phyloP scores from a whole-genome alignment of 345 rosid species.

The Bretschneidera sinensis region DNA sequence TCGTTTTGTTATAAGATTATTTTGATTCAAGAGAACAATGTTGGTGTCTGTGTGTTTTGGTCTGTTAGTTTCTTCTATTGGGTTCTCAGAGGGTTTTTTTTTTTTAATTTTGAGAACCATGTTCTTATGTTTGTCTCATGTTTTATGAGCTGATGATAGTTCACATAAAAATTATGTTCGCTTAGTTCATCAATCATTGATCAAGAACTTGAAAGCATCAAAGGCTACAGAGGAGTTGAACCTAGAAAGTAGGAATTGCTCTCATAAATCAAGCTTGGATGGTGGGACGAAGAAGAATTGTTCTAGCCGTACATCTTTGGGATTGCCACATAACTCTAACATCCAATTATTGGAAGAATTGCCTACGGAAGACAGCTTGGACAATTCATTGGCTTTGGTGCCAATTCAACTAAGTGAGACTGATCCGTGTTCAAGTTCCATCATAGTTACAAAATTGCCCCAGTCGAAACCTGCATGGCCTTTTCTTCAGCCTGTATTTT shows the following conservation, averaged over 20 bases:
- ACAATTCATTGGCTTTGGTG: constrained; percentile 53
- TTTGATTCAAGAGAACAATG: neutral
- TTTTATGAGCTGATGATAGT: neutral
- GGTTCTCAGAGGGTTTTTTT: neutral
- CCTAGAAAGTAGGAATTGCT: neutral
- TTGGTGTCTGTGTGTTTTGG: neutral
- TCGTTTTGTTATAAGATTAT: too few species aligned
- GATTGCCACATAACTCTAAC: constrained; percentile 9
- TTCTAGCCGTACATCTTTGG: constrained; percentile 2
- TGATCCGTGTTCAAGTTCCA: constrained; percentile 23
- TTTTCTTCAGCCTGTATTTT: too few species aligned
- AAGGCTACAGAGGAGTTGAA: neutral
- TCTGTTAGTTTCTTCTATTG: neutral
- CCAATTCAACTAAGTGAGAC: constrained; percentile 32
- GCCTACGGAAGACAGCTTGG: constrained; percentile 10
- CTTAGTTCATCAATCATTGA: neutral
- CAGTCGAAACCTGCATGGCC: too few species aligned
- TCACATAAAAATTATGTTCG: neutral
- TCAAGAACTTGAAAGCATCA: neutral
- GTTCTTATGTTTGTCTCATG: neutral
- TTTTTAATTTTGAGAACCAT: neutral
- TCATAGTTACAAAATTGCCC: too few species aligned
- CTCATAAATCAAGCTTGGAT: neutral
- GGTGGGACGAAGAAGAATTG: constrained; percentile 2
- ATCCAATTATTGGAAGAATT: constrained; percentile 12